Conservation (phyloP, 768 basidiomycete species). For the Fistulinella prunicolor region DNA sequence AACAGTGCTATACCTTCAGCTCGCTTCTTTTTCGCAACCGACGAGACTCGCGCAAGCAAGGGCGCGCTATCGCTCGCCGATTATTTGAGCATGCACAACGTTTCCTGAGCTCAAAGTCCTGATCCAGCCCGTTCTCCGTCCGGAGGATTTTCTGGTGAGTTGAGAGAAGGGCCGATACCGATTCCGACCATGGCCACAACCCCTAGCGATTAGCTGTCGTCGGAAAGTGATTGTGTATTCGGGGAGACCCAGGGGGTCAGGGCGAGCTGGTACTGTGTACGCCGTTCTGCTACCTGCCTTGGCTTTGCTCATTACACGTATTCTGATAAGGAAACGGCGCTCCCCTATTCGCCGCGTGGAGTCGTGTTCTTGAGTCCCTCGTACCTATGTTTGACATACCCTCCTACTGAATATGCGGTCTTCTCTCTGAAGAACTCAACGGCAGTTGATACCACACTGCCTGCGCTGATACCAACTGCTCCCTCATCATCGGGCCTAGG, state of each 20-base stretch:
- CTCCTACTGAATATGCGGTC: slow-evolving; percentile 62
- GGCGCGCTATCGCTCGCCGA: slow-evolving; percentile 81
- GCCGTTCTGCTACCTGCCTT: neutral
- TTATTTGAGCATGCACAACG: slow-evolving; percentile 56
- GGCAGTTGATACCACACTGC: slow-evolving; percentile 51
- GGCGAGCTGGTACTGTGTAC: slow-evolving; percentile 37
- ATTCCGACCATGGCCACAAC: slow-evolving; percentile 71
- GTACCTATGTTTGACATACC: slow-evolving; percentile 71
- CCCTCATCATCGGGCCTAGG: slow-evolving; percentile 32
- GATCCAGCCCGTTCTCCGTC: slow-evolving; percentile 11
- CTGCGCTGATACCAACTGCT: slow-evolving; percentile 36
- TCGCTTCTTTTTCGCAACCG: slow-evolving; percentile 68
- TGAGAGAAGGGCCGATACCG: slow-evolving; percentile 32
- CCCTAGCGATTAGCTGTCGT: slow-evolving; percentile 81
- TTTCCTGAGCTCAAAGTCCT: slow-evolving; percentile 26
- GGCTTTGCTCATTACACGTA: neutral
- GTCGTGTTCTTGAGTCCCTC: slow-evolving; percentile 70
- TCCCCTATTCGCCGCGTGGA: slow-evolving; percentile 89
- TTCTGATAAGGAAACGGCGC: slow-evolving; percentile 60
- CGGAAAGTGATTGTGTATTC: slow-evolving; percentile 79
- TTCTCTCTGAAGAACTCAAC: slow-evolving; percentile 63
- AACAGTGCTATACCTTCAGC: slow-evolving; percentile 71
- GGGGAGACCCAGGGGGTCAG: slow-evolving; percentile 71
- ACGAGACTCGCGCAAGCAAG: slow-evolving; percentile 71
- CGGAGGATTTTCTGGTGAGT: slow-evolving; percentile 10